Conservation (phyloP, 2,329 filamentous ascomycete genomes). For the Aspergillus eucalypticola region DNA sequence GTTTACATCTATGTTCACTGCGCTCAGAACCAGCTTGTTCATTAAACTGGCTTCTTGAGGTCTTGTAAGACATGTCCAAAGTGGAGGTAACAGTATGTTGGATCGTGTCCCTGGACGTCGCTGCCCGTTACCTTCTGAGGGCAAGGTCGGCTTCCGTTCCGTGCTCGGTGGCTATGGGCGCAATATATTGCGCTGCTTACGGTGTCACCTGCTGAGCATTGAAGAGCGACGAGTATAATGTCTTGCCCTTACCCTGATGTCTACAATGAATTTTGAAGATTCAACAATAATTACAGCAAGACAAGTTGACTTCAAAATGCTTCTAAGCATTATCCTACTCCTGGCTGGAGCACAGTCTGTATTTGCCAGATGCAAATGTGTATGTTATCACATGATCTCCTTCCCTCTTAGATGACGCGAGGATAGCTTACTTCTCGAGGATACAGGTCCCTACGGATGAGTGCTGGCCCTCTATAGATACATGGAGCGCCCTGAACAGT, state of each 20-base stretch:
- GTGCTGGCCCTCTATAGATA: constrained; percentile 48
- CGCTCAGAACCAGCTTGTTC: too few relatives aligned
- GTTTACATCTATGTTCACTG: too few relatives aligned
- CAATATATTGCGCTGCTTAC: background rate
- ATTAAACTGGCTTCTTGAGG: too few relatives aligned
- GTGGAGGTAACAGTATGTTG: too few relatives aligned
- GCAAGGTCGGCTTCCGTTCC: background rate
- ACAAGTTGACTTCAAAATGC: background rate
- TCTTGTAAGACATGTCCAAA: too few relatives aligned
- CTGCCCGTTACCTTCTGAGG: too few relatives aligned
- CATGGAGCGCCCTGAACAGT: constrained; percentile 52
- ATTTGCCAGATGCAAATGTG: constrained; percentile 9
- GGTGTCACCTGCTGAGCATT: background rate
- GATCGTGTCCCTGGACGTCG: too few relatives aligned
- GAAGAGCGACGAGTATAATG: background rate
- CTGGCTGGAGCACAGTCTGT: constrained; percentile 5
- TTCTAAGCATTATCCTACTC: constrained; percentile 1
- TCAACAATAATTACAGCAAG: too few relatives aligned
- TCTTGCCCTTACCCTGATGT: accelerated
- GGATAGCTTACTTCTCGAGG: too few relatives aligned
- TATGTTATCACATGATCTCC: background rate
- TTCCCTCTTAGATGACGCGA: too few relatives aligned
- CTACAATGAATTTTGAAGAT: background rate
- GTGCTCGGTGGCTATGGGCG: background rate
- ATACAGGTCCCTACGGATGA: constrained; percentile 4